These are phyloP conservation scores for Neospora caninum DNA, from an alignment of 169 alveolate species.

Conservation along the genomic window DNA sequence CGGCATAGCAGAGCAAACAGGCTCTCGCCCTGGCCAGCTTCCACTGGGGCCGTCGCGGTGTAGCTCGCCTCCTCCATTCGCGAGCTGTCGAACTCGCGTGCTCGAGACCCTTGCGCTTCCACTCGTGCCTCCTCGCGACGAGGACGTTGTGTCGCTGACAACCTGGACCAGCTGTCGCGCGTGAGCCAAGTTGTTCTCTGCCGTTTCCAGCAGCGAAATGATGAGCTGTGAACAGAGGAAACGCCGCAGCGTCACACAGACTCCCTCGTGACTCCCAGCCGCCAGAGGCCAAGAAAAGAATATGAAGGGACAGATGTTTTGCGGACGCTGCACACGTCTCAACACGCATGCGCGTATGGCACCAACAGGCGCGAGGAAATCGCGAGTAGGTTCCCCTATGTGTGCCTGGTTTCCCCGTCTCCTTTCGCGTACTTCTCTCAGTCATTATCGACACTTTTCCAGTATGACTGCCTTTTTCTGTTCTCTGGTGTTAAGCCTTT, in stretches of 20 bases:
- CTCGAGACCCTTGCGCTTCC: background rate
- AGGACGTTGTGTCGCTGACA: slow-evolving; percentile 48
- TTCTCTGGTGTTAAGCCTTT: too few relatives aligned
- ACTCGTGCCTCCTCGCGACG: background rate
- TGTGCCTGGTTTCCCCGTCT: too few relatives aligned
- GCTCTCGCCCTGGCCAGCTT: background rate
- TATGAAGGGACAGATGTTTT: too few relatives aligned
- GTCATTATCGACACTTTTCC: too few relatives aligned
- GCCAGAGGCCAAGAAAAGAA: too few relatives aligned
- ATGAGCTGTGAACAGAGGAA: slow-evolving; percentile 42
- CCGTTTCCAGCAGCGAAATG: slow-evolving; percentile 56
- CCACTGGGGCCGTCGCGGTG: background rate
- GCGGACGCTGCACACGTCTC: too few relatives aligned
- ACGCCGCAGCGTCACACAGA: background rate
- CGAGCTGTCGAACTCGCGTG: background rate
- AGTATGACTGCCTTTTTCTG: too few relatives aligned
- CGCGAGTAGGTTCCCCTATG: too few relatives aligned
- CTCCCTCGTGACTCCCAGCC: background rate
- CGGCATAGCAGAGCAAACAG: background rate
- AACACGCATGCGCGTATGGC: too few relatives aligned
- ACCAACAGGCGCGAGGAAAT: too few relatives aligned
- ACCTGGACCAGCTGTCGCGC: slow-evolving; percentile 61
- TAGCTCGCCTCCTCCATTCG: background rate
- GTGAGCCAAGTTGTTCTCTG: slow-evolving; percentile 48
- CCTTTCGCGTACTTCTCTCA: too few relatives aligned